Conservation (phyloP, 176 grass and related monocot species). For the Oryza officinalis region DNA sequence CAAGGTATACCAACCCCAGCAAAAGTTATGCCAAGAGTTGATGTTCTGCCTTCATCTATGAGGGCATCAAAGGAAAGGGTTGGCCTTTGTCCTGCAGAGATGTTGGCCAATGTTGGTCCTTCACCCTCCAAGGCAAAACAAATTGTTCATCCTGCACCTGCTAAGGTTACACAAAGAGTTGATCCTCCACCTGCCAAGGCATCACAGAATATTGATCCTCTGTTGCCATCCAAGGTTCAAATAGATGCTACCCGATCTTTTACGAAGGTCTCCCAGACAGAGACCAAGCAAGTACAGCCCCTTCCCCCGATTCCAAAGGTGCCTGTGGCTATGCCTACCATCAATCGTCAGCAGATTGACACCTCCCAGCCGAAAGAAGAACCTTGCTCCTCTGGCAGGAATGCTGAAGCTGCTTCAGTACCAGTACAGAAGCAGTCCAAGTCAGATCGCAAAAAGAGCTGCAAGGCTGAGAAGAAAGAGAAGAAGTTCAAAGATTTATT, state of each 20-base stretch:
- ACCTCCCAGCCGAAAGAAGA: conserved; percentile 18
- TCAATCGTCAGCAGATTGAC: not conserved
- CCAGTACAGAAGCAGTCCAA: conserved; percentile 29
- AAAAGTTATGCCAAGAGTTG: not conserved
- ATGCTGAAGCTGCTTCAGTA: not conserved
- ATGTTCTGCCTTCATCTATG: not conserved
- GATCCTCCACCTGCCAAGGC: not conserved
- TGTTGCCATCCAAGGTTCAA: not conserved
- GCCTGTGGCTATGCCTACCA: not conserved
- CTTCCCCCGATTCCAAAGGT: not conserved
- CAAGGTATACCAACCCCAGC: not conserved
- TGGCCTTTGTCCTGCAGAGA: not conserved
- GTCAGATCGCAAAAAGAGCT: conserved; percentile 42
- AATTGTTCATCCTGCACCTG: not conserved
- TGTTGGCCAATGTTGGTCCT: not conserved
- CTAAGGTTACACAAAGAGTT: not conserved
- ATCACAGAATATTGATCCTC: not conserved
- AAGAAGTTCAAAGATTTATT: conserved; percentile 44
- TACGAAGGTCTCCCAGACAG: not conserved
- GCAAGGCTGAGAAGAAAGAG: conserved; percentile 52
- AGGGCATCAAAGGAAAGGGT: not conserved
- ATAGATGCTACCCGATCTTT: not conserved
- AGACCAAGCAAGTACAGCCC: not conserved
- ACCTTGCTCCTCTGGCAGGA: conserved; percentile 41
- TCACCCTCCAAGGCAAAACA: not conserved